These are phyloP conservation scores for Voacanga thouarsii DNA, from an alignment of 257 asterid species.

Conservation along the genomic window DNA sequence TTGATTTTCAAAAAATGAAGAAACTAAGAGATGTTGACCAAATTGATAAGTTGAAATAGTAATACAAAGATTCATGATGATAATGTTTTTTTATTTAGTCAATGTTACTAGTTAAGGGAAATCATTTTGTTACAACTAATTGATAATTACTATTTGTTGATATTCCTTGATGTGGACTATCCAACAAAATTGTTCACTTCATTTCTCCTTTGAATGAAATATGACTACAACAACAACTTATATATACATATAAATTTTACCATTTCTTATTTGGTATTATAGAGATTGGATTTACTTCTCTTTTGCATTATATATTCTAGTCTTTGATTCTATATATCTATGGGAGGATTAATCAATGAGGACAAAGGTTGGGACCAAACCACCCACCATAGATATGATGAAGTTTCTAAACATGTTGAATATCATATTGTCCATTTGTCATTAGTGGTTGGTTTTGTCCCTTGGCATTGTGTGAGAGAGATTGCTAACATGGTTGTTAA, in stretches of 20 bases:
- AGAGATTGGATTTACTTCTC: too few relatives aligned
- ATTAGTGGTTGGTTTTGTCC: conserved; percentile 2
- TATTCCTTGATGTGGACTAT: neutral
- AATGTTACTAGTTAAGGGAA: neutral
- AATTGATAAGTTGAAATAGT: too few relatives aligned
- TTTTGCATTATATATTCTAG: too few relatives aligned
- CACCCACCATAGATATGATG: neutral
- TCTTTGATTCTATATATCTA: too few relatives aligned
- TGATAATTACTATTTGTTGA: neutral
- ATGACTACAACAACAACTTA: neutral
- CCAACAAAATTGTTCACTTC: neutral
- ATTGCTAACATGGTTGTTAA: neutral
- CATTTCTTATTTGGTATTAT: too few relatives aligned
- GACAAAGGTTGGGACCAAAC: neutral
- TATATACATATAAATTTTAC: too few relatives aligned
- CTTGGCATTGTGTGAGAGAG: neutral
- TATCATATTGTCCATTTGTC: neutral
- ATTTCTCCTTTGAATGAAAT: neutral
- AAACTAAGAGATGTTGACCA: neutral
- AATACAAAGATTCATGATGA: neutral
- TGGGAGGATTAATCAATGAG: neutral
- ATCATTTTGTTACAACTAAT: conserved; percentile 5
- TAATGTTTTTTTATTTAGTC: neutral
- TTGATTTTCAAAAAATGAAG: neutral
- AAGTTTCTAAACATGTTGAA: neutral